Conservation (phyloP, 495 filamentous ascomycete genomes). For the Aspergillus baeticus region DNA sequence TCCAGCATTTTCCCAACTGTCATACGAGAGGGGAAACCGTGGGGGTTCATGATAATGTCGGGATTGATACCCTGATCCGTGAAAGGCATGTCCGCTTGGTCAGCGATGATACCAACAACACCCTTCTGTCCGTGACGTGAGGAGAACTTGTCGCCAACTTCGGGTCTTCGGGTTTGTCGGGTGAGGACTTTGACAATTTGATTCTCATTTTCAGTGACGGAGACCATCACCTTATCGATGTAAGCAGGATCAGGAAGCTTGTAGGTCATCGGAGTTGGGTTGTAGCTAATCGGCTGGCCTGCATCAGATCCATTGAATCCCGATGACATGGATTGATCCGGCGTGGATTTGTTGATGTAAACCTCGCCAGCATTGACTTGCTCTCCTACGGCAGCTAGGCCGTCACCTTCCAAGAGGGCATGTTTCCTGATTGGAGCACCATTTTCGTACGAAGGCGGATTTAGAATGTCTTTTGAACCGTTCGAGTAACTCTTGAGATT, state of each 20-base stretch:
- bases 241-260: constrained; percentile 79
- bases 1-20: constrained; percentile 98
- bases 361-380: constrained; percentile 71
- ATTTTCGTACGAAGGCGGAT: constrained; percentile 56
- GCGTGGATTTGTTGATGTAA: constrained; percentile 83
- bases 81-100: constrained; percentile 97
- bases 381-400: constrained; percentile 79
- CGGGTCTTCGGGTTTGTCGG: constrained; percentile 87
- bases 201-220: constrained; percentile 76
- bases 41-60: constrained; percentile 99
- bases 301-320: constrained; percentile 62
- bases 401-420: constrained; percentile 71
- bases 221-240: constrained; percentile 92
- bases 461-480: constrained; percentile 71
- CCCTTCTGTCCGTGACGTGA: constrained; percentile 98
- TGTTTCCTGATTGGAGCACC: constrained; percentile 70
- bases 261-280: constrained; percentile 73
- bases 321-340: constrained; percentile 65
- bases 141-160: constrained; percentile 97
- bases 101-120: constrained; percentile 92
- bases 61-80: constrained; percentile 84
- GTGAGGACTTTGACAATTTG: constrained; percentile 88
- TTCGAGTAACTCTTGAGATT: constrained; percentile 80
- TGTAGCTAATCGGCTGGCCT: constrained; percentile 55
- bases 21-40: constrained; percentile 99